Evolutionary conservation across 2,329 filamentous ascomycete species (phyloP).

Genomic region (Pyrenophora tritici-repentis): DNA sequence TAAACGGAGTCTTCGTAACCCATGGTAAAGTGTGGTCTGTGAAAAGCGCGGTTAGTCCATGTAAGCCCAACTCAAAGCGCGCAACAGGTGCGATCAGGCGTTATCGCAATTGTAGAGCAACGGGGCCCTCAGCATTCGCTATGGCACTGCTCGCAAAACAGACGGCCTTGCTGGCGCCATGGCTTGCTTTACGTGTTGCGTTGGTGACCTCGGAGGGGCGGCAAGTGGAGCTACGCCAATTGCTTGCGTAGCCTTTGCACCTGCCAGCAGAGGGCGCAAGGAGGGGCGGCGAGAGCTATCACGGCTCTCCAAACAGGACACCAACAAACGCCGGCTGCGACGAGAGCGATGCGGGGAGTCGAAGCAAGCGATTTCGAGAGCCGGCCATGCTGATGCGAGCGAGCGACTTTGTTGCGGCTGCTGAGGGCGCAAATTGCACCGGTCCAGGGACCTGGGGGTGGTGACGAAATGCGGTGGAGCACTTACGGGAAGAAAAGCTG

Average conservation of each 20-base stretch:
- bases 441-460: conserved; percentile 26
- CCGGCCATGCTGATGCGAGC: conserved; percentile 25
- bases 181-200: not conserved
- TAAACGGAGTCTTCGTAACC: conserved; percentile 99
- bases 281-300: conserved; percentile 33
- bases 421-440: conserved; percentile 36
- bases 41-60: conserved; percentile 29
- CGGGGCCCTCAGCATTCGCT: conserved; percentile 28
- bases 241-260: conserved; percentile 27
- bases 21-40: conserved; percentile 68
- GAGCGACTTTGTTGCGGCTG: conserved; percentile 26
- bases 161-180: conserved; percentile 1
- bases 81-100: conserved; percentile 15
- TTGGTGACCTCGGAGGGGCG: not conserved
- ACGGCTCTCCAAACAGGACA: conserved; percentile 19
- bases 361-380: conserved; percentile 16
- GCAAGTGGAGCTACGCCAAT: conserved; percentile 17
- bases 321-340: conserved; percentile 15
- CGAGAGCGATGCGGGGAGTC: conserved; percentile 10
- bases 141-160: conserved; percentile 12
- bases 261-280: conserved; percentile 31
- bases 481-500: conserved; percentile 38
- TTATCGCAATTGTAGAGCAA: conserved; percentile 20
- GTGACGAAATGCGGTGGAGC: conserved; percentile 34
- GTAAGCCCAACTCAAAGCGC: conserved; percentile 14